phyloP scores from a whole-genome alignment of 371 early-diverging fungal species.

The Funneliformis caledonium region DNA sequence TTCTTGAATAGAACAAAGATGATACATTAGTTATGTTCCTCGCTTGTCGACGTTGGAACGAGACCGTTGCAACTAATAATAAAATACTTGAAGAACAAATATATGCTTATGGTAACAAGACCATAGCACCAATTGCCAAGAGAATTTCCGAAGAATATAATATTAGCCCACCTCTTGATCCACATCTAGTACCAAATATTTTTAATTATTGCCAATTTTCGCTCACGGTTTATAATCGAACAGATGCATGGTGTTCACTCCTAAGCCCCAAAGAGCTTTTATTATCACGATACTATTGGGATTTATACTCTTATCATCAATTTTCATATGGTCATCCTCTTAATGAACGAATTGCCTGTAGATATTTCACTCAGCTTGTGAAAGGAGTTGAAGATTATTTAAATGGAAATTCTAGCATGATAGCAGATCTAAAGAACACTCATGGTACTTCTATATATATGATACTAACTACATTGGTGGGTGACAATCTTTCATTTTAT shows the following conservation, averaged over 20 bases:
- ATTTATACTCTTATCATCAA: constrained; percentile 50
- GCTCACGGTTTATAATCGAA: no score
- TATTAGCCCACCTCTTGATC: constrained; percentile 42
- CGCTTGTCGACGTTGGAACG: constrained; percentile 21
- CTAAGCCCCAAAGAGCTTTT: constrained; percentile 45
- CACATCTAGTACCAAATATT: constrained; percentile 45
- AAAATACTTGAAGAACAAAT: neutral
- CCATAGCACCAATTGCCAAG: constrained; percentile 40
- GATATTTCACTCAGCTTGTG: constrained; percentile 40
- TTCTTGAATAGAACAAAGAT: neutral
- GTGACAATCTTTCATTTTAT: neutral
- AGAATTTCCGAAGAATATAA: constrained; percentile 14
- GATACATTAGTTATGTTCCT: constrained; percentile 4
- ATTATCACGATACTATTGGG: constrained; percentile 47
- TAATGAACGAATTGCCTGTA: constrained; percentile 48
- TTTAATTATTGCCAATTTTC: no score
- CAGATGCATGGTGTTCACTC: constrained; percentile 47
- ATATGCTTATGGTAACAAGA: neutral
- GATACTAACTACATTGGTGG: no score
- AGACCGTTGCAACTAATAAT: neutral
- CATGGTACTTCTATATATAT: constrained; percentile 47
- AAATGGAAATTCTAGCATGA: constrained; percentile 1
- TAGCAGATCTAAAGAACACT: constrained; percentile 48
- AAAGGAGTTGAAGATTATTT: constrained; percentile 42
- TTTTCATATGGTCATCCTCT: constrained; percentile 50